Conservation (phyloP, 768 basidiomycete genomes). For the Suillus spraguei region DNA sequence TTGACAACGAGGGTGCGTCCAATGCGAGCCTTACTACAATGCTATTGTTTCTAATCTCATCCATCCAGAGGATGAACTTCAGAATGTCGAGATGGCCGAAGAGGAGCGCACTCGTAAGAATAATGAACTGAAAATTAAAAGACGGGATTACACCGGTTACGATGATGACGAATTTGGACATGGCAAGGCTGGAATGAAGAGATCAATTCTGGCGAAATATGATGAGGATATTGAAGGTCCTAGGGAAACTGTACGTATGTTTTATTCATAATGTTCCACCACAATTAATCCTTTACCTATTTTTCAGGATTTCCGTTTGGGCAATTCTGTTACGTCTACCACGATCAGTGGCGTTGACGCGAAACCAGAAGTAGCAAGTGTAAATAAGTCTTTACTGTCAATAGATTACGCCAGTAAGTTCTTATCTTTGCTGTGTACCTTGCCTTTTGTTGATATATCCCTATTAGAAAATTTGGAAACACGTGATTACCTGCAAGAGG, state of each 20-base stretch:
- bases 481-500: slow-evolving; percentile 89
- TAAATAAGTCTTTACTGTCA: slow-evolving; percentile 80
- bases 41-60: not conserved
- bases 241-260: slow-evolving; percentile 59
- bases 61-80: slow-evolving; percentile 89
- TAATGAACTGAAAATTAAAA: slow-evolving; percentile 85
- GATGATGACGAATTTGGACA: slow-evolving; percentile 93
- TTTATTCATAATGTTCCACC: slow-evolving; percentile 8
- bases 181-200: slow-evolving; percentile 77
- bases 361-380: slow-evolving; percentile 54
- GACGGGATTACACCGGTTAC: slow-evolving; percentile 88
- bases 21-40: not conserved
- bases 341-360: slow-evolving; percentile 42
- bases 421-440: slow-evolving; percentile 1
- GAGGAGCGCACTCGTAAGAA: slow-evolving; percentile 79
- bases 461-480: slow-evolving; percentile 90
- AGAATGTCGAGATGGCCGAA: slow-evolving; percentile 95
- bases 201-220: slow-evolving; percentile 87
- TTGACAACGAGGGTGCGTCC: slow-evolving; percentile 85
- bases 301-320: slow-evolving; percentile 83
- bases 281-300: slow-evolving; percentile 11
- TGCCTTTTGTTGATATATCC: not conserved
- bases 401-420: slow-evolving; percentile 90
- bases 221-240: slow-evolving; percentile 86
- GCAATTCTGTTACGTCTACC: slow-evolving; percentile 51